Percentiles rank a stretch among this genome's conserved stretches.
phyloP scores from a whole-genome alignment of 192 early-diverging fungal species.

The Phlyctochytrium planicorne region DNA sequence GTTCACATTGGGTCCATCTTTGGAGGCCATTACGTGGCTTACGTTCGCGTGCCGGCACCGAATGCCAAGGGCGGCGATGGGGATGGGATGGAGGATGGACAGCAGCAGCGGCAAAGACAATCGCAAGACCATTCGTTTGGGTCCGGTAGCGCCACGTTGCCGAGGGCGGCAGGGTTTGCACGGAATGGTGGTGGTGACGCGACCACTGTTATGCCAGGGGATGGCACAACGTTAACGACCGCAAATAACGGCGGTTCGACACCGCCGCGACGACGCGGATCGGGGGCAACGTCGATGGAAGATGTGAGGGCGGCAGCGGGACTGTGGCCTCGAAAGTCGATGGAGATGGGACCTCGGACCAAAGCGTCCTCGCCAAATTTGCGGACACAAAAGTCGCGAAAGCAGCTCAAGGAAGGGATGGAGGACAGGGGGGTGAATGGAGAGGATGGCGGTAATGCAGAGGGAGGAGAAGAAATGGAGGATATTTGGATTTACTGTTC shows the following conservation, averaged over 20 bases:
- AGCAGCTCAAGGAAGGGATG: neutral
- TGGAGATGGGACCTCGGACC: no score
- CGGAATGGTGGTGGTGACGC: no score
- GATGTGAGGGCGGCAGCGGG: no score
- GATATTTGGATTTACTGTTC: constrained; percentile 36
- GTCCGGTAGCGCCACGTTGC: no score
- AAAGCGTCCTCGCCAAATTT: no score
- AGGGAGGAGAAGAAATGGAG: constrained; percentile 11
- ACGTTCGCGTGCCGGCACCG: constrained; percentile 23
- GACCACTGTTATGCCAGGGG: no score
- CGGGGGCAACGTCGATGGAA: no score
- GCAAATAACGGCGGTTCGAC: neutral
- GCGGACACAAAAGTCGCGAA: no score
- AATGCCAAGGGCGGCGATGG: constrained; percentile 9
- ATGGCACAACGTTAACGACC: constrained; percentile 16
- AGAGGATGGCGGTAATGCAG: neutral
- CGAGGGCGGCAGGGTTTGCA: no score
- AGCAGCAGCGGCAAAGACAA: no score
- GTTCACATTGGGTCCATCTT: constrained; percentile 45
- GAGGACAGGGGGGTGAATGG: neutral
- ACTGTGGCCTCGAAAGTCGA: no score
- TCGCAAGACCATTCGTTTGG: no score
- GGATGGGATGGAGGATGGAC: neutral
- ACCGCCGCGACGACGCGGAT: neutral
- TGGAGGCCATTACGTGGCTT: constrained; percentile 49